Percentiles rank a stretch among this genome's conserved stretches.
phyloP scores from a whole-genome alignment of 345 rosid genomes.

The Arabidopsis thaliana region TAIR10.1 NC_003074.8:11467001-11467500 shows the following conservation, averaged over 20 bases:
- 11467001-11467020: slow-evolving; percentile 42
- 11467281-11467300: neutral
- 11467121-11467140: slow-evolving; percentile 39
- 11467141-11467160: slow-evolving; percentile 37
- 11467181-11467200: slow-evolving; percentile 15
- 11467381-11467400: neutral
- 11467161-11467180: neutral
- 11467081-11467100: slow-evolving; percentile 47
- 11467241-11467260: neutral
- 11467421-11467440: neutral
- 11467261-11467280: neutral
- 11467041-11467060: slow-evolving; percentile 25
- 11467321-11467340: neutral
- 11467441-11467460: neutral
- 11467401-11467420: neutral
- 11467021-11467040: slow-evolving; percentile 42
- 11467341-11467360: neutral
- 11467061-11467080: slow-evolving; percentile 12
- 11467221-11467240: neutral
- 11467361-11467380: neutral
- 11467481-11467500: neutral
- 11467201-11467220: slow-evolving; percentile 9
- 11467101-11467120: slow-evolving; percentile 24
- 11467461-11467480: neutral
- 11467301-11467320: neutral